Percentiles rank a stretch among this genome's conserved stretches.
Conservation (phyloP, 1,139 yeast genomes). For the Yamadazyma diddensiae region DNA sequence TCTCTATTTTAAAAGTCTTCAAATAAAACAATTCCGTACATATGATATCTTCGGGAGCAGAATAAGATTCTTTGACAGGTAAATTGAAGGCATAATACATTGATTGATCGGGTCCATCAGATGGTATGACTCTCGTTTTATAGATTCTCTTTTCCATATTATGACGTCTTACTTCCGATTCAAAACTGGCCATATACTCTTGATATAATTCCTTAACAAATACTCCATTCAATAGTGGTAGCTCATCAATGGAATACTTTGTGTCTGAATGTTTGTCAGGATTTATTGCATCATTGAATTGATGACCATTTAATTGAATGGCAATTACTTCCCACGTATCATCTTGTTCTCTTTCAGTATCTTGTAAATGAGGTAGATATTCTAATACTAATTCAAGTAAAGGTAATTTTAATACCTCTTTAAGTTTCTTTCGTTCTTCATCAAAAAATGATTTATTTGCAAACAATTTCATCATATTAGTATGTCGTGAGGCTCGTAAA, state of each 20-base stretch:
- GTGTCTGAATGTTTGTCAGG: background rate
- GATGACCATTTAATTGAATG: conserved; percentile 25
- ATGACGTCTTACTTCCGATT: conserved; percentile 3
- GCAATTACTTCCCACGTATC: conserved; percentile 38
- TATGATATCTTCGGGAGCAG: conserved; percentile 17
- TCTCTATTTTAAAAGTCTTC: conserved; percentile 22
- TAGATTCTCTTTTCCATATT: conserved; percentile 11
- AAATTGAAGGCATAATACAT: conserved; percentile 12
- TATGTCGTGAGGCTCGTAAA: too few relatives aligned
- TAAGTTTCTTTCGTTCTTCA: conserved; percentile 26
- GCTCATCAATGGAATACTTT: conserved; percentile 13
- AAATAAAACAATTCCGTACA: conserved; percentile 25
- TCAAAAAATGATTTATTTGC: conserved; percentile 24
- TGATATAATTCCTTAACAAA: conserved; percentile 25
- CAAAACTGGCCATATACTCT: conserved; percentile 17
- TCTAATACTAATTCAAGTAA: conserved; percentile 29
- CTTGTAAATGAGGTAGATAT: conserved; percentile 34
- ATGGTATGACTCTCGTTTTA: conserved; percentile 7
- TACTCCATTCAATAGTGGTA: conserved; percentile 30
- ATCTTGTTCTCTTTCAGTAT: conserved; percentile 22
- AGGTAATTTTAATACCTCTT: conserved; percentile 24
- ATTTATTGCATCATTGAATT: conserved; percentile 12
- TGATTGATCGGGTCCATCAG: conserved; percentile 6
- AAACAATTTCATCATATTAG: conserved; percentile 8
- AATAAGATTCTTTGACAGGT: conserved; percentile 17